Evolutionary conservation across 1,139 yeast genomes (phyloP).

Genomic region (Suhomyces choctaworum): DNA sequence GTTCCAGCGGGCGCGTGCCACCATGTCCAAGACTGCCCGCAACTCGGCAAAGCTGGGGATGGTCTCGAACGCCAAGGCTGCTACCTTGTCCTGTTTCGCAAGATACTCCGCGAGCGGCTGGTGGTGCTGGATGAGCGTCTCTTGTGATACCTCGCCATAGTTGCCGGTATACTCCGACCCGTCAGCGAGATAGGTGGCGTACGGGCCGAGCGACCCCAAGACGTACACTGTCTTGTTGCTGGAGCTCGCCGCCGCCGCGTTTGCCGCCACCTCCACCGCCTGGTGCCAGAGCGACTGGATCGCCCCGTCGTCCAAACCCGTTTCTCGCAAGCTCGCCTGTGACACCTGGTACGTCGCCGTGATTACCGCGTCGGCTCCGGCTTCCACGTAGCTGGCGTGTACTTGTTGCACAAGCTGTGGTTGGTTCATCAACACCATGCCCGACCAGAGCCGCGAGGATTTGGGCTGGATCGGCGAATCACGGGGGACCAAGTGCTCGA

Average conservation of each 20-base stretch:
- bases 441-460: conserved; percentile 60
- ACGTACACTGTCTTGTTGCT: conserved; percentile 24
- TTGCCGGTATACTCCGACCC: conserved; percentile 72
- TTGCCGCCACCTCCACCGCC: conserved; percentile 32
- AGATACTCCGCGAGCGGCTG: conserved; percentile 45
- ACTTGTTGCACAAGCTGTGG: conserved; percentile 50
- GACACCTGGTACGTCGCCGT: conserved; percentile 69
- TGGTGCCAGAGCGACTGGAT: conserved; percentile 30
- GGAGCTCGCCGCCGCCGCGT: conserved; percentile 32
- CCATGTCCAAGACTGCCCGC: conserved; percentile 29
- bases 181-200: conserved; percentile 62
- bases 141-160: conserved; percentile 38
- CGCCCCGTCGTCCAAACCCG: conserved; percentile 28
- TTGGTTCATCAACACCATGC: conserved; percentile 48
- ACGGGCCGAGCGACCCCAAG: conserved; percentile 72
- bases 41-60: conserved; percentile 58
- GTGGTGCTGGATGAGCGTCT: conserved; percentile 48
- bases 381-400: conserved; percentile 53
- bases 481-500: conserved; percentile 17
- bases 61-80: conserved; percentile 63
- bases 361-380: conserved; percentile 53
- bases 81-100: conserved; percentile 39
- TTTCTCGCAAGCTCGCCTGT: conserved; percentile 37
- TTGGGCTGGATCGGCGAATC: conserved; percentile 19
- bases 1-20: conserved; percentile 15